Evolutionary conservation across 2,329 filamentous ascomycete genomes (phyloP), one percentile per base, ranked within the genome.

Genomic region (Ophiocordyceps sinensis): DNA sequence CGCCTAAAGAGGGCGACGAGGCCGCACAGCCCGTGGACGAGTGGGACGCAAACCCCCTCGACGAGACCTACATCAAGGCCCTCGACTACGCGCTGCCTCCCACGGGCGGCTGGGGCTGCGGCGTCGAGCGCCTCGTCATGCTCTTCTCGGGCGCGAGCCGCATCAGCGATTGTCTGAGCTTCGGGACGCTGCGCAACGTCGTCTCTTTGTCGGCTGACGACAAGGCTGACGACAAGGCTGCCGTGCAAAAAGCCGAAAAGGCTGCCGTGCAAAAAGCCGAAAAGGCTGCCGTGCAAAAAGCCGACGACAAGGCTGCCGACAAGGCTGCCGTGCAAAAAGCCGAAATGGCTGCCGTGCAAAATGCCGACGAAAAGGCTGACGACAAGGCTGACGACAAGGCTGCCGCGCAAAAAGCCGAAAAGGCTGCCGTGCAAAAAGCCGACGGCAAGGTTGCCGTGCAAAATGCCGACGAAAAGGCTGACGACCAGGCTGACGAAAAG

Each of bases 61-160:
- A 95, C 53, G 82, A 93, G 63, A 82, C 76, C 52, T 98, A 94
- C 54, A 65, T 95, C 37, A 75, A 81, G 50, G 85, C 85, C 4
- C 62, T 98, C 39, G 85, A 94, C 58, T 86, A 85, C 64, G 91
- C 86, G 0, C 65, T 98, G 44, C 91, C 91, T n/a, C 86, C 91
- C 0, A 98, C 91, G 0, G 91, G 89, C 0, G 91, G 91, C 5
- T 98, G 91, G 91, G 91, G 91, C 1, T 93, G 87, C 52, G 91
- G 91, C 1, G 68, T 98, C 35, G 91, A 98, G 62, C 71, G 91
- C 41, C 66, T 98, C 40, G 82, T 86, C 31, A 98, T 98, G 91
- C 64, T 95, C 38, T 85, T 96, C 53, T 77, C 82, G 1, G 87
- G 85, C 0, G 71, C 77, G 30, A 75, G 75, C 56, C 75, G 82